phyloP scores from a whole-genome alignment of 495 filamentous ascomycete genomes.

The Apiosordaria backusii region DNA sequence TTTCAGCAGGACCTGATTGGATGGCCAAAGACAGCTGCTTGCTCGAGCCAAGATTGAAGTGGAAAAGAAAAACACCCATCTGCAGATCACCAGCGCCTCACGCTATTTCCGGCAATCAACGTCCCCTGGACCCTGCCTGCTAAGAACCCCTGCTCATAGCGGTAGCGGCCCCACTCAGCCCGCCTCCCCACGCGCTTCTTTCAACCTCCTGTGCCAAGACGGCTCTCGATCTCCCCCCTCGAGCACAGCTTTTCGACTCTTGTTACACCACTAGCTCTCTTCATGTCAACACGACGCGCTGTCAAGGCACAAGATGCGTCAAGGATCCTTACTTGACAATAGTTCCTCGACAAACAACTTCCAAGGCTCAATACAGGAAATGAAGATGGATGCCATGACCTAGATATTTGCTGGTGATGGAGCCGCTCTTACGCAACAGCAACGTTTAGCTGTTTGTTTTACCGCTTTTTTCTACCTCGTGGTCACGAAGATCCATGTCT shows the following conservation, averaged over 20 bases:
- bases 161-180: constrained; percentile 2
- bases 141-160: background rate
- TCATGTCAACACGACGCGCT: background rate
- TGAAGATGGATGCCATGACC: background rate
- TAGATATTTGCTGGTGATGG: background rate
- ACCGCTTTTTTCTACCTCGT: background rate
- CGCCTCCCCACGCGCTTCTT: constrained; percentile 4
- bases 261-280: background rate
- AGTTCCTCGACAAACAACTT: background rate
- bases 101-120: constrained; percentile 5
- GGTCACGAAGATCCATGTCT: background rate
- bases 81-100: background rate
- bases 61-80: background rate
- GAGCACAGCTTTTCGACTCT: background rate
- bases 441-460: background rate
- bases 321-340: background rate
- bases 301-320: background rate
- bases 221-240: background rate
- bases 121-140: background rate
- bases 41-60: background rate
- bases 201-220: constrained; percentile 9
- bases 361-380: background rate
- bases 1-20: no score
- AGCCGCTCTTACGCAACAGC: background rate
- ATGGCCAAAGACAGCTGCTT: background rate